phyloP scores from a whole-genome alignment of 148 eudicot species.

The Spergularia marina region DNA sequence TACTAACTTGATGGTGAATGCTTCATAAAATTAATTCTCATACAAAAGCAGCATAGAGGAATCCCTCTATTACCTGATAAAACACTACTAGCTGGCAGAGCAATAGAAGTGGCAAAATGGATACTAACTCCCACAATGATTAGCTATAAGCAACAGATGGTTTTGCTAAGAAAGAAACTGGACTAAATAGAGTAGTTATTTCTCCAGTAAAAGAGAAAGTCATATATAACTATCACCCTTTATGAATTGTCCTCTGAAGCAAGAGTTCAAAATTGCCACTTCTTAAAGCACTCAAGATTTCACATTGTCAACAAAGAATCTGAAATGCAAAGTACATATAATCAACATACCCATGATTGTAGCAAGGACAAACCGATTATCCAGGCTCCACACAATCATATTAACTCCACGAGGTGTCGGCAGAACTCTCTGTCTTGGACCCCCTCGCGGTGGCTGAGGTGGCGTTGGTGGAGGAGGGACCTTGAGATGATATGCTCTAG shows the following conservation, averaged over 20 bases:
- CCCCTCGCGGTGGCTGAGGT: constrained; percentile 83
- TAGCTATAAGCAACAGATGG: neutral
- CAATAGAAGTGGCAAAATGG: neutral
- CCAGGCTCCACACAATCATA: constrained; percentile 96
- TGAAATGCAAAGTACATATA: neutral
- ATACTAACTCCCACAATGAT: neutral
- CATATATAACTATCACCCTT: neutral
- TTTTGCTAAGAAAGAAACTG: neutral
- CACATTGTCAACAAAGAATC: neutral
- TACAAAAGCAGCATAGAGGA: neutral
- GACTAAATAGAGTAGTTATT: neutral
- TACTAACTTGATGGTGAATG: neutral
- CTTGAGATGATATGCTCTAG: constrained; percentile 86
- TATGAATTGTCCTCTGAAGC: neutral
- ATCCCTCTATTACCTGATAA: constrained; percentile 7
- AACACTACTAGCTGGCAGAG: neutral
- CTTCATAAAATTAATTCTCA: neutral
- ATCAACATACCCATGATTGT: constrained; percentile 87
- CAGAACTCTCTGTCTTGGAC: constrained; percentile 85
- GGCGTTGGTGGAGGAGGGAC: constrained; percentile 95
- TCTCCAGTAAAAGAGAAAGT: neutral
- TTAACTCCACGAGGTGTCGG: constrained; percentile 97
- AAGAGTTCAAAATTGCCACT: neutral
- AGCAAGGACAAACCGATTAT: constrained; percentile 95
- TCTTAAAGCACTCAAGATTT: neutral